Evolutionary conservation across 2,329 filamentous ascomycete genomes (phyloP).

Genomic region (Colletotrichum sp.): DNA sequence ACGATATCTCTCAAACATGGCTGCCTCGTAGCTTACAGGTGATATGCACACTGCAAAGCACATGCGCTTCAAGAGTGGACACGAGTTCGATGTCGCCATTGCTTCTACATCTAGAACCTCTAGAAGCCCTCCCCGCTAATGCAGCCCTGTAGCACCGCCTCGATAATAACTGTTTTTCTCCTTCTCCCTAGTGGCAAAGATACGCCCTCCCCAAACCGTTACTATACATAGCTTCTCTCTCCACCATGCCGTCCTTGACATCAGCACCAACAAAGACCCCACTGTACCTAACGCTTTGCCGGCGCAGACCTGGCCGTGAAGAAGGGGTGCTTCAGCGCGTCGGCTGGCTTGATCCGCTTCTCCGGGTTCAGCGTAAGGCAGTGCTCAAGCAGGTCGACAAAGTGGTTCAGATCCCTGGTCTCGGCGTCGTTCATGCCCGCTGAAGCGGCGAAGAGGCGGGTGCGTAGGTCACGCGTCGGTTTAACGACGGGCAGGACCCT

Average conservation of each 20-base stretch:
- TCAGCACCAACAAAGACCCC: not conserved
- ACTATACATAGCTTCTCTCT: not conserved
- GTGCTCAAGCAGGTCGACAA: slow-evolving; percentile 86
- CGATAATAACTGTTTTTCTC: not conserved
- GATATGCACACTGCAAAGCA: not conserved
- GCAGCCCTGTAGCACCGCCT: not conserved
- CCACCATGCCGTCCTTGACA: not conserved
- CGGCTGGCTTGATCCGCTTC: slow-evolving; percentile 84
- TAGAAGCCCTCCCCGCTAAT: not conserved
- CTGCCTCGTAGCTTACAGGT: not conserved
- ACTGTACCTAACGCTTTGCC: slow-evolving; percentile 23
- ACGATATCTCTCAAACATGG: not conserved
- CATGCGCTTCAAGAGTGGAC: not conserved
- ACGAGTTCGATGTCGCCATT: not conserved
- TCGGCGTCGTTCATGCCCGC: slow-evolving; percentile 77
- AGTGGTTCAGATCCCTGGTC: slow-evolving; percentile 78
- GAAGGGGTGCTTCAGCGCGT: slow-evolving; percentile 90
- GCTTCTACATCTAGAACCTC: not conserved
- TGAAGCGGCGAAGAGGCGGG: slow-evolving; percentile 76
- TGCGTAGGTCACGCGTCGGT: slow-evolving; percentile 81
- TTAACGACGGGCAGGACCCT: slow-evolving; percentile 74
- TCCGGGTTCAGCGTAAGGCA: slow-evolving; percentile 91
- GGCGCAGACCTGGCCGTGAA: slow-evolving; percentile 57
- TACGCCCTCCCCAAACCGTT: not conserved
- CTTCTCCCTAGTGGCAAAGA: not conserved